Evolutionary conservation across 768 basidiomycete genomes (phyloP), one percentile per base, ranked within the genome.

Genomic region (Naganishia vishniacii): DNA sequence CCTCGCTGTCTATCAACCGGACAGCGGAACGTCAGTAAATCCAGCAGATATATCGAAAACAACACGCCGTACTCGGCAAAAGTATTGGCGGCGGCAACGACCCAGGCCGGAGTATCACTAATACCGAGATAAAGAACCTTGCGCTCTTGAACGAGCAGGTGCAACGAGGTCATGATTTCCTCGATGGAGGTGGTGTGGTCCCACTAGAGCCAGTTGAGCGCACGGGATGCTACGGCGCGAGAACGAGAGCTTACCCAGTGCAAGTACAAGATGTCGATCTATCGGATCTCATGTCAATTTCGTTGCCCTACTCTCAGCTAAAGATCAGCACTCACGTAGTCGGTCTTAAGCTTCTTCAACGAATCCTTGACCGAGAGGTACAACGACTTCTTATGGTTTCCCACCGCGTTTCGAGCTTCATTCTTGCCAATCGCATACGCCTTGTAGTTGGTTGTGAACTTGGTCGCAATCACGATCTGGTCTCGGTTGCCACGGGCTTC

Each of bases 131-230:
- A 82, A 4, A 82, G 70, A 3, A 84, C 82, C 67, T 84, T 83
- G 18, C 84, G 81, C 32, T 78, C 69, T 8, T 71, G 73, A 37
- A 85, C 81, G 34, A 85, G 78, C 20, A 79, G 74, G 66, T 85
- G 82, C 7, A 86, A 75, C 8, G 78, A 72, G 42, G 80, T 79
- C 83, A 85, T 84, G 44, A 85, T 74, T 72, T 86, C 84, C 69
- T 82, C 81, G 48, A 85, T 77, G 16, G 78, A 77, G 11, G 82
- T 83, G 15, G 78, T 72, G 65, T 77, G 84, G 69, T 84, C 84
- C 83, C 83, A 72, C 79, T 45, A 20, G 5, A 40, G 15, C 46
- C 42, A 23, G 18, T n/a, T n/a, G n/a, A n/a, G n/a, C n/a, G n/a
- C n/a, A n/a, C n/a, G n/a, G n/a, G n/a, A n/a, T n/a, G n/a, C n/a